These are phyloP conservation scores for Parascedosporium putredinis DNA, from an alignment of 2,329 filamentous ascomycete genomes.

Conservation along the genomic window DNA sequence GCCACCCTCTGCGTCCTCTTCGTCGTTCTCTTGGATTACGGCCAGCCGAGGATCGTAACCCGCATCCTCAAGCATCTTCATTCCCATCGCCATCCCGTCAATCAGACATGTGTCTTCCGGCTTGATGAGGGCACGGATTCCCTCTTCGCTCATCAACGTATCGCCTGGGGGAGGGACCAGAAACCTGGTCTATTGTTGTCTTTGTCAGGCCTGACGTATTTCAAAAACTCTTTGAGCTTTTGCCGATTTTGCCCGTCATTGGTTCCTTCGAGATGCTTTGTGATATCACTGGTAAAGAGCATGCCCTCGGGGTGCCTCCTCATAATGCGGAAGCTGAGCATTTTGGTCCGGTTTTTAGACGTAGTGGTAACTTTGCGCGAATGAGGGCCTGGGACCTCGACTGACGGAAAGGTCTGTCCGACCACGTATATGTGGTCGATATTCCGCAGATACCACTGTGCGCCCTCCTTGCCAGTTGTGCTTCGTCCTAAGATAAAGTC, in stretches of 20 bases:
- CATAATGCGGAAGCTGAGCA: slow-evolving; percentile 86
- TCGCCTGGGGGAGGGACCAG: slow-evolving; percentile 71
- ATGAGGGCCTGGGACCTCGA: slow-evolving; percentile 87
- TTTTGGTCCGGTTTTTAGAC: slow-evolving; percentile 93
- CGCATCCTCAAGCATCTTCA: slow-evolving; percentile 81
- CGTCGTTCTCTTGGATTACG: slow-evolving; percentile 51
- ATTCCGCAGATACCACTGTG: slow-evolving; percentile 72
- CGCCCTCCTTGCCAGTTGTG: slow-evolving; percentile 67
- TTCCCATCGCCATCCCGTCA: slow-evolving; percentile 93
- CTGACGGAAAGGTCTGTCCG: slow-evolving; percentile 83
- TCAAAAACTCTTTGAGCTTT: slow-evolving; percentile 93
- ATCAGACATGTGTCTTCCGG: slow-evolving; percentile 92
- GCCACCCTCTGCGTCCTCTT: slow-evolving; percentile 33
- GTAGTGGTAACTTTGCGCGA: slow-evolving; percentile 92
- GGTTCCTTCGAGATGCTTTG: slow-evolving; percentile 82
- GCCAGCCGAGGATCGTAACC: slow-evolving; percentile 64
- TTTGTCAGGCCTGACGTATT: slow-evolving; percentile 78
- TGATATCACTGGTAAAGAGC: slow-evolving; percentile 73
- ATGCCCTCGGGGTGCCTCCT: slow-evolving; percentile 60
- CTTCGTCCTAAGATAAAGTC: slow-evolving; percentile 85
- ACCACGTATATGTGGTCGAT: slow-evolving; percentile 87
- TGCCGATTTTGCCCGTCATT: slow-evolving; percentile 93
- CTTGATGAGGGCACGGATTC: slow-evolving; percentile 78
- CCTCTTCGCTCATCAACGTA: slow-evolving; percentile 66
- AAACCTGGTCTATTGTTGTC: slow-evolving; percentile 31